Base-by-base conservation (phyloP, 495 filamentous ascomycete species). In the Penicillium fimorum region DNA sequence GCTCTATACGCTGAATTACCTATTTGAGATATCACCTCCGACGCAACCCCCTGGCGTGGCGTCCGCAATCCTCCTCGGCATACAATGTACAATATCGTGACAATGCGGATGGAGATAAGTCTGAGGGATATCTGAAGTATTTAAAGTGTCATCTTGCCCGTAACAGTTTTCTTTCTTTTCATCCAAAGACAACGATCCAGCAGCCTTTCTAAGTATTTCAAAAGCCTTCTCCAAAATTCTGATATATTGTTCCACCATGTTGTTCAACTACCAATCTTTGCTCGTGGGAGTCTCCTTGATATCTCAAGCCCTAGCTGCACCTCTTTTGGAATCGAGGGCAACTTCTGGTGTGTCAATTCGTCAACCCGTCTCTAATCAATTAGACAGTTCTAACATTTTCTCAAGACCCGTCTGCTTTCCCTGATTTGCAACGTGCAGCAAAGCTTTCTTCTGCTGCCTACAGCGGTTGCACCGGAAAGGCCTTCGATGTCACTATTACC, bases 361-460 rank as follows among this genome's bases (percentile, higher is more conserved):
- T 22, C 12, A 20, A 13, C 22, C 15, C 42, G 38, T 41, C 15
- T 13, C 3, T 9, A 12, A 9, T 4, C 5, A 7, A 6, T 29
- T 15, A 7, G 15, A 0, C 5, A 38, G n/a, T 13, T 12, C 27
- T 56, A 24, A 60, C 48, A 12, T 17, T 17, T 3, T n/a, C 5
- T 44, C 22, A 57, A 72, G 69, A 62, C n/a, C 13, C 65, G 9
- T 41, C 47, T 18, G 63, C 58, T 8, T 73, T 62, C 24, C 8
- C 50, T 7, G 57, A 59, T n/a, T 57, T 73, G 24, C 57, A 56
- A 15, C 62, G 70, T 40, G 62, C 66, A 10, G 70, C 70, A n/a
- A 42, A 73, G n/a, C 61, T 73, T 5, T 70, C 70, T 6, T 73
- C 70, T 11, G 70, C 68, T 38, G 70, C 68, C 7, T 71, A 71